Base-by-base conservation (phyloP, 768 basidiomycete species). In the Aureoboletus auriporus region DNA sequence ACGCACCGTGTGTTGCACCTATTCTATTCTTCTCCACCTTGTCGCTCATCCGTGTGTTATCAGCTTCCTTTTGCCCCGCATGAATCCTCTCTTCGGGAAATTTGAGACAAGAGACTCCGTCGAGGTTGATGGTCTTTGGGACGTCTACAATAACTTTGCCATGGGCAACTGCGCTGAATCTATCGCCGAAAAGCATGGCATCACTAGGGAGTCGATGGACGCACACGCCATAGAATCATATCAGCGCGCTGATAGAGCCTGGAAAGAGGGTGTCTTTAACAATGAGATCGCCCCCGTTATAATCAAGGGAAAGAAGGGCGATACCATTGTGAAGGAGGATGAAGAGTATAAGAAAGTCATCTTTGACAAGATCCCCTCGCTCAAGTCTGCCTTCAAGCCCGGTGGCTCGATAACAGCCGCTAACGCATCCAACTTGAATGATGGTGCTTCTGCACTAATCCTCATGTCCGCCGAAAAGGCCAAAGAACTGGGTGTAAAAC, bases 291-390 rank as follows among this genome's bases (percentile, higher is more conserved):
- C 86, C 1, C 91, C 93, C 4, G 81, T 98, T 11, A 86, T 84
- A 8, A 82, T 98, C 72, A 89, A 89, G 68, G 89, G 89, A 65
- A 93, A 92, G 77, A 97, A 96, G 74, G 91, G 92, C 36, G 90
- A 95, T 64, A 85, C 80, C 28, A 67, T 96, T 43, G 80, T 99
- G 39, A 78, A 78, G 56, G 94, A 98, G 73, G 96, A 99, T 62
- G 96, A 99, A 69, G 96, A 98, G 63, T 97, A 92, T 79, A 98
- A 94, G 76, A 88, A 93, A 58, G 83, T 99, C 56, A 82, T 95
- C 61, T 93, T 83, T 63, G 94, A 96, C 54, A 99, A 99, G 69
- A 80, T 98, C 55, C 90, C 93, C 30, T 73, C 82, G 6, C 79
- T 99, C 53, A 82, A 80, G 55, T 92, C 94, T 43, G 87, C 87